Base-by-base conservation (phyloP, 192 early-diverging fungal species). In the Coemansia sp. region DNA sequence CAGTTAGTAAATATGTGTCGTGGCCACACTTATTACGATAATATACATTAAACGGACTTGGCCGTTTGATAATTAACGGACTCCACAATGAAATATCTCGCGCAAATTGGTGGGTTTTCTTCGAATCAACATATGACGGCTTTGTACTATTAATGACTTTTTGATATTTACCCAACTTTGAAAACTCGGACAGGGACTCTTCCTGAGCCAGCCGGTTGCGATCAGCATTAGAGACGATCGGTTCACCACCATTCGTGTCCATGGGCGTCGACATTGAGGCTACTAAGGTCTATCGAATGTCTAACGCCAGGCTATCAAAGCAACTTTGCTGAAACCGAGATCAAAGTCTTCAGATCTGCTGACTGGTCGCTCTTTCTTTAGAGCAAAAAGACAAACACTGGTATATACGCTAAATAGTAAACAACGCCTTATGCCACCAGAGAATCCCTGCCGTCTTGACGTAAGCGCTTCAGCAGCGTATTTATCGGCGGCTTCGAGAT, bases 101-200 rank as follows among this genome's bases (percentile, higher is more conserved):
- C 55, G 31, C 55, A 18, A 59, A 29, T 57, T 27, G 24, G 27
- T 31, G 27, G 24, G 13, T 18, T 31, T 57, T 57, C 54, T 57
- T 57, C 54, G 10, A 57, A n/a, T 36, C 55, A 34, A 16, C 55
- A 18, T 33, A 18, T 59, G 55, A 34, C 55, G 16, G 55, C 31
- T 59, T 59, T 18, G 55, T 34, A 34, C 18, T 59, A 54, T 54
- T 24, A 40, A 63, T 36, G 20, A 33, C 43, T 22, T 36, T 36
- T 31, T 66, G 76, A 76, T 75, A 83, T 16, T 75, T 83, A 83
- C 80, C 80, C 40, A 61, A 52, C 49, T 75, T 75, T 59, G 62
- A 46, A 65, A 83, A 75, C 67, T 78, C 73, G 51, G 29, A 65
- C 40, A 73, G 72, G 18, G 76, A 68, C 61, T 83, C 76, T 41